A percentile compares a stretch with the other conserved stretches of the same genome.
phyloP scores from a whole-genome alignment of 148 eudicot species.

The Cornus suecica region DNA sequence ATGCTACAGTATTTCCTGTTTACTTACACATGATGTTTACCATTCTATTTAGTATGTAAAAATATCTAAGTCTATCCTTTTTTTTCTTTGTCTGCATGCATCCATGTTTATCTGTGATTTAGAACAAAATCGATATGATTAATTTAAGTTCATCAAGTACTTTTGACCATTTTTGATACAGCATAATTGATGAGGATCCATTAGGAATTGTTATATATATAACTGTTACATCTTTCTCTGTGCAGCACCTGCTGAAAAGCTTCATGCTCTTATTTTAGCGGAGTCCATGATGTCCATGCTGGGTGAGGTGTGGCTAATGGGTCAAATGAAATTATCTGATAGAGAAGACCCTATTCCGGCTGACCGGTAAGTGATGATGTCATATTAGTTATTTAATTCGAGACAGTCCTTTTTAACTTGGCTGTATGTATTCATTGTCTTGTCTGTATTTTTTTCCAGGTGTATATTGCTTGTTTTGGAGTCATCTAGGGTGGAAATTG shows the following conservation, averaged over 20 bases:
- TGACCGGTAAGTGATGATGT: slow-evolving; percentile 44
- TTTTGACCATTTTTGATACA: background rate
- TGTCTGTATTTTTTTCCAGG: slow-evolving; percentile 37
- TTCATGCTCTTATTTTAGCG: slow-evolving; percentile 78
- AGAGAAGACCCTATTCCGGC: slow-evolving; percentile 44
- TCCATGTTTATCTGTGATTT: background rate
- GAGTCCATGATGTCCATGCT: slow-evolving; percentile 58
- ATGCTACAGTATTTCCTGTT: background rate
- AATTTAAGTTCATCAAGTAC: background rate
- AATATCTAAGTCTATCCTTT: no score
- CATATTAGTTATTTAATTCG: background rate
- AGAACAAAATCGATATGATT: background rate
- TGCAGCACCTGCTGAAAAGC: slow-evolving; percentile 77
- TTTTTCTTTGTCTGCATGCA: background rate
- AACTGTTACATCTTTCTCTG: background rate
- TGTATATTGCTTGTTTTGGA: slow-evolving; percentile 84
- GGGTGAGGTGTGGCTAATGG: slow-evolving; percentile 80
- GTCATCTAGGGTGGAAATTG: slow-evolving; percentile 86
- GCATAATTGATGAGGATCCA: background rate
- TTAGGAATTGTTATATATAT: background rate
- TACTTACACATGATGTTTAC: no score
- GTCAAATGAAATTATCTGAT: slow-evolving; percentile 43
- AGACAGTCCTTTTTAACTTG: background rate
- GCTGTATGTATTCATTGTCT: slow-evolving; percentile 10
- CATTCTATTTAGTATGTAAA: background rate